Evolutionary conservation across 176 grass and related monocot genomes (phyloP).

Genomic region (Rhynchospora breviuscula): DNA sequence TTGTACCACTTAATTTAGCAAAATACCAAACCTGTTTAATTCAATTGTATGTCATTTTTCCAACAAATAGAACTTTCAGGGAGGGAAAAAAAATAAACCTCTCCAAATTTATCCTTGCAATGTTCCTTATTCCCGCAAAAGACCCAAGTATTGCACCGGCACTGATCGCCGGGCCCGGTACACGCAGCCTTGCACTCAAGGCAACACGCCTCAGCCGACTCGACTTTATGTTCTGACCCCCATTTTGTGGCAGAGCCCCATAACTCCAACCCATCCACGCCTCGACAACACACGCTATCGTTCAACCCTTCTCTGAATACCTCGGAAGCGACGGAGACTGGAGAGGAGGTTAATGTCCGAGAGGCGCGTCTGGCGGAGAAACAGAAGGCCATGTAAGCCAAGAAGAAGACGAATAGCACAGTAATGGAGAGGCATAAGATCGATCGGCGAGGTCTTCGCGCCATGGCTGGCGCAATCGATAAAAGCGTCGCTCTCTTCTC

Average conservation of each 20-base stretch:
- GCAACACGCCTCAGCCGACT: constrained; percentile 62
- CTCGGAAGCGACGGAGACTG: neutral
- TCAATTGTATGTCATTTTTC: neutral
- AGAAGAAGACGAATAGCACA: constrained; percentile 10
- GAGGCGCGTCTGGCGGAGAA: neutral
- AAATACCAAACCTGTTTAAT: neutral
- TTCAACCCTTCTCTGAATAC: constrained; percentile 11
- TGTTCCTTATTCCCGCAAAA: constrained; percentile 63
- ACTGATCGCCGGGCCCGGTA: constrained; percentile 22
- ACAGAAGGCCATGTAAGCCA: constrained; percentile 40
- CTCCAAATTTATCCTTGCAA: constrained; percentile 57
- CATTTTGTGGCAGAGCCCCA: constrained; percentile 67
- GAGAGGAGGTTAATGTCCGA: neutral
- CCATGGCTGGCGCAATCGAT: neutral
- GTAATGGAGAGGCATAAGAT: constrained; percentile 11
- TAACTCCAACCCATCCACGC: constrained; percentile 51
- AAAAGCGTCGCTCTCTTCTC: neutral
- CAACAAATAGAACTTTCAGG: neutral
- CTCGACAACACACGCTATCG: constrained; percentile 46
- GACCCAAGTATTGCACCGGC: constrained; percentile 82
- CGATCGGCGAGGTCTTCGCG: constrained; percentile 17
- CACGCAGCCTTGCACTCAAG: constrained; percentile 63
- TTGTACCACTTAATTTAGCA: neutral
- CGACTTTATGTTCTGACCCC: constrained; percentile 46
- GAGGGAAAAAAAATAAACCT: constrained; percentile 37